Base-by-base conservation (phyloP, 2,329 filamentous ascomycete species). In the Neospermospora avenae region DNA sequence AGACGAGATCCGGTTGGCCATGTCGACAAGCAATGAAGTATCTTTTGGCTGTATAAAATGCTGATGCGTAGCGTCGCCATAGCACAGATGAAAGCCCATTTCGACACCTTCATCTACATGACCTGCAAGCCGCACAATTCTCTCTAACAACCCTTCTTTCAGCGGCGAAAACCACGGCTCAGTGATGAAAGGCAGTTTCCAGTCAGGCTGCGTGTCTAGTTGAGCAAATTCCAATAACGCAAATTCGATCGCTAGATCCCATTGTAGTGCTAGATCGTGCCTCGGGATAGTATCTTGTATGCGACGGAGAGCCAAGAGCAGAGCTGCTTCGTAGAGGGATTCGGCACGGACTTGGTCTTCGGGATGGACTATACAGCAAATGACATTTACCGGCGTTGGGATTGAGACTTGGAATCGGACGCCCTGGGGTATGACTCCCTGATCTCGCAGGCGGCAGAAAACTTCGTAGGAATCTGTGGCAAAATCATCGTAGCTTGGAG, bases 41-140 rank as follows among this genome's bases (percentile, higher is more conserved):
- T 68, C 64, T 14, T 60, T 68, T 0, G 78, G 77, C 56, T 80
- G 74, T n/a, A 75, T 60, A 62, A 77, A 79, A 65, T 79, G 78
- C 53, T 69, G 67, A 65, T 80, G 77, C 1, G 70, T 67, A 4
- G 76, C 68, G 61, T 80, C 78, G 13, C 78, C 78, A 63, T 80
- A 80, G 68, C 79, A 81, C 20, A 80, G 70, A 65, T 80, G 78
- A 34, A 77, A 72, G 0, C 77, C 78, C 57, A 80, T 48, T 41
- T 77, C 72, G 1, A 79, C 74, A 61, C 73, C 71, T 5, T 66
- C 34, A 35, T 72, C 67, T 4, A 79, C 69, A 8, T 65, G 64
- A 7, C 65, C 63, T 6, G 71, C 68, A 57, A 77, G 62, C 2
- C 70, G 65, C 2, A 67, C 55, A 8, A 76, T 62, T 13, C 75